Base-by-base conservation (phyloP, 805 yeast species). In the Suhomyces pyralidae region DNA sequence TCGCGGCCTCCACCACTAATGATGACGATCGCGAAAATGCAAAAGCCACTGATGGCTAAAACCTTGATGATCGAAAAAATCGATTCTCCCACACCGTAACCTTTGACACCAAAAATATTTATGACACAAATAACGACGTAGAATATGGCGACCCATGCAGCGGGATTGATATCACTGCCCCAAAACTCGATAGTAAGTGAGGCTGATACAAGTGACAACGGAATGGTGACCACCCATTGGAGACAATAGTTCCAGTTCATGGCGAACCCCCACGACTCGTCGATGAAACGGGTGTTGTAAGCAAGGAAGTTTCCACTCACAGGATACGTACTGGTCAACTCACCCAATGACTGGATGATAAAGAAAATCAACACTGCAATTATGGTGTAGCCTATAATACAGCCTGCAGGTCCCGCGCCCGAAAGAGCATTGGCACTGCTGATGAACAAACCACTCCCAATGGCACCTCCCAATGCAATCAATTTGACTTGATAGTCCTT, bases 1-100 rank as follows among this genome's bases (percentile, higher is more conserved):
- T 57, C 61, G 19, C 61, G 61, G 30, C 79, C 78, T 55, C 78
- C 79, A 53, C 76, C 67, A 43, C 68, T 44, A 25, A 56, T 73
- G 48, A 75, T 58, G 50, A 79, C 67, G 40, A 81, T 66, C 28
- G 58, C 60, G 14, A 63, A 47, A 44, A 65, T 64, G 49, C 61
- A 53, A 53, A 65, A 65, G 17, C 69, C 69, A 40, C 62, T 44
- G 14, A 65, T 67, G 19, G 67, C 69, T 17, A 61, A 22, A 12
- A 65, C 68, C 54, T 65, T 65, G 52, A 65, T 57, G 52, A 63
- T 58, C 15, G 68, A 62, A 24, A 65, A 63, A 26, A 56, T 45
- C 14, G 63, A 63, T 47, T 65, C 69, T 6, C 59, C 68, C 40
- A 63, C 64, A 51, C 69, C 69, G 50, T 63, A 65, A 14, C 68